Percentiles rank a stretch among this genome's conserved stretches.
phyloP scores from a whole-genome alignment of 2,329 filamentous ascomycete species.

The Diaporthe eres region DNA sequence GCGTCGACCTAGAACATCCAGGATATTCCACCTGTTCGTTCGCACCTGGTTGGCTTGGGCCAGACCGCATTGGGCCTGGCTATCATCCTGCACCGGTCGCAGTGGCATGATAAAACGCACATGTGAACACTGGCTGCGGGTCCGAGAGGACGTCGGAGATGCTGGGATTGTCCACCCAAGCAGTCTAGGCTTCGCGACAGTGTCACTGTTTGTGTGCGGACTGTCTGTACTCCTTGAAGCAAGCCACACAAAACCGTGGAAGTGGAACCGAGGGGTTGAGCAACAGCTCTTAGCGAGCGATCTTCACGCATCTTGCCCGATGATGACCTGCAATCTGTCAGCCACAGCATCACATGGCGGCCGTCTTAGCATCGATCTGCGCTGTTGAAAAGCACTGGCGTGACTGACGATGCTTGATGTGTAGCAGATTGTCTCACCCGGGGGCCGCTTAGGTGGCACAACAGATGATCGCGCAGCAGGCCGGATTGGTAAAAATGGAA shows the following conservation, averaged over 20 bases:
- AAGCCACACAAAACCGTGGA: neutral
- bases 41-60: neutral
- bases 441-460: neutral
- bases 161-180: neutral
- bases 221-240: neutral
- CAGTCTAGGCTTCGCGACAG: neutral
- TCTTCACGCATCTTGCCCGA: neutral
- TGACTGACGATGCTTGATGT: neutral
- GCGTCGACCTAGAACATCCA: neutral
- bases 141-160: neutral
- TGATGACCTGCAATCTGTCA: neutral
- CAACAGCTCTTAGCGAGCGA: neutral
- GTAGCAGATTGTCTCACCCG: slow-evolving; percentile 11
- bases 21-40: neutral
- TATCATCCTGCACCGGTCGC: neutral
- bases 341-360: slow-evolving; percentile 5
- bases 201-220: neutral
- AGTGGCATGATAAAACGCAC: neutral
- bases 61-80: neutral
- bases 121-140: neutral
- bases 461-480: slow-evolving; percentile 1
- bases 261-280: neutral
- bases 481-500: neutral
- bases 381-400: neutral
- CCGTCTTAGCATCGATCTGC: slow-evolving; percentile 4